Conservation (phyloP, 352 stramenopile genomes). For the Phytophthora agathidicida region DNA sequence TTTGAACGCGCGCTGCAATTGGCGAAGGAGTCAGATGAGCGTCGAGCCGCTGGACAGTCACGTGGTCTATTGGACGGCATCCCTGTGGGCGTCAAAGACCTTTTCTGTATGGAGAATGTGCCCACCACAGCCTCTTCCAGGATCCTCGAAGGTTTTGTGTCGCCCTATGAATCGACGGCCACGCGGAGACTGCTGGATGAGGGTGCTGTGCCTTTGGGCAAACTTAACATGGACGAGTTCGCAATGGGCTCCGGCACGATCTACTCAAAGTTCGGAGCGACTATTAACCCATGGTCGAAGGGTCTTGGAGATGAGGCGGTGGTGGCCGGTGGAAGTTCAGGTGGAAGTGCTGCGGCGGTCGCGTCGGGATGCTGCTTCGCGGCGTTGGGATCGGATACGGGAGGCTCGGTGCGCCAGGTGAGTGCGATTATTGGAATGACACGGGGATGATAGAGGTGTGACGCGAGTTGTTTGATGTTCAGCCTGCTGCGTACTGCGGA, state of each 20-base stretch:
- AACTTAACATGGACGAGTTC: conserved; percentile 99
- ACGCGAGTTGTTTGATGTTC: neutral
- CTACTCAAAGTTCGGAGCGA: conserved; percentile 89
- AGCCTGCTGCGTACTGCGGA: conserved; percentile 95
- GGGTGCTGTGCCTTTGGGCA: conserved; percentile 94
- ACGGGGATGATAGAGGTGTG: neutral
- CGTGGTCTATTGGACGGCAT: conserved; percentile 93
- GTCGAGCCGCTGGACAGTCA: conserved; percentile 46
- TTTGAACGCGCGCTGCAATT: conserved; percentile 71
- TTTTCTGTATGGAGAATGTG: conserved; percentile 92
- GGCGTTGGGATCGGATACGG: conserved; percentile 97
- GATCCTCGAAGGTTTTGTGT: conserved; percentile 91
- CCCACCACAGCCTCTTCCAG: conserved; percentile 90
- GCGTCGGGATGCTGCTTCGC: conserved; percentile 91
- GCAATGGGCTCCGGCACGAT: conserved; percentile 97
- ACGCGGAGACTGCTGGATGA: conserved; percentile 85
- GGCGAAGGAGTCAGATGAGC: conserved; percentile 79
- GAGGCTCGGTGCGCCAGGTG: conserved; percentile 95
- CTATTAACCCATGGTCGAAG: conserved; percentile 89
- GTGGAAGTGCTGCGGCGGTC: conserved; percentile 93
- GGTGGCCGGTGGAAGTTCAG: conserved; percentile 94
- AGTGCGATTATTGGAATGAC: neutral
- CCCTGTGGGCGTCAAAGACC: conserved; percentile 96
- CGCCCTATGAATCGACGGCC: conserved; percentile 90
- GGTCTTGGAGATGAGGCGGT: conserved; percentile 58